Base-by-base conservation (phyloP, 495 filamentous ascomycete genomes). In the Hypoxylon perforatum region DNA sequence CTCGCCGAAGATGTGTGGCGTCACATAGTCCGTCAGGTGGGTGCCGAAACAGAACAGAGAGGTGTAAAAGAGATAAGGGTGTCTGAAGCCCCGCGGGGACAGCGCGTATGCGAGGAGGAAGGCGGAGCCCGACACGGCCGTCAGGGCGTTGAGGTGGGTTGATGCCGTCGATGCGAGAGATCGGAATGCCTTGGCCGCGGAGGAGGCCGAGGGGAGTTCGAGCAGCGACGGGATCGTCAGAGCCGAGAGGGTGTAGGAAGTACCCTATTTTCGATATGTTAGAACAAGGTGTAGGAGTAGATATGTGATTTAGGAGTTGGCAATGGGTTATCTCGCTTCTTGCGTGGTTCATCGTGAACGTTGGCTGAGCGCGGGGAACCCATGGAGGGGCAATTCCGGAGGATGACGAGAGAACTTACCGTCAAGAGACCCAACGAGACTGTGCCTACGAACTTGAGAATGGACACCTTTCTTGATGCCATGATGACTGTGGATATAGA, bases 401-500 rank as follows among this genome's bases (percentile, higher is more conserved):
- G 68, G 50, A 57, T 22, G 42, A 50, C 38, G 30, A 35, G 33
- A 44, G 22, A 47, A 80, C 85, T 70, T 87, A 96, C 92, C 22
- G 93, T 97, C 74, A 96, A 76, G 18, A 97, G 84, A 58, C 93
- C 93, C 28, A 97, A 84, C 50, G 89, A 92, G 57, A 96, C 85
- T 22, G 92, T 93, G 69, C 93, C 93, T 58, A 96, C 88, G 76
- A 97, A 97, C 77, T 97, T 97, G 76, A 88, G 84, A 74, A 90
- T 77, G 41, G 91, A 86, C 74, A 96, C 81, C 70, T 84, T 86
- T 55, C 80, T 82, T 61, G 86, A 83, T 56, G 89, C 82, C 92
- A 96, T 95, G 65, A 63, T 81, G 57, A 80, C 55, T 61, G 38
- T 46, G 7, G 7, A 21, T 10, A 69, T 53, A 38, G 53, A 28